Base-by-base conservation (phyloP, 305 asterid genomes). In the Fraxinus velutina region DNA sequence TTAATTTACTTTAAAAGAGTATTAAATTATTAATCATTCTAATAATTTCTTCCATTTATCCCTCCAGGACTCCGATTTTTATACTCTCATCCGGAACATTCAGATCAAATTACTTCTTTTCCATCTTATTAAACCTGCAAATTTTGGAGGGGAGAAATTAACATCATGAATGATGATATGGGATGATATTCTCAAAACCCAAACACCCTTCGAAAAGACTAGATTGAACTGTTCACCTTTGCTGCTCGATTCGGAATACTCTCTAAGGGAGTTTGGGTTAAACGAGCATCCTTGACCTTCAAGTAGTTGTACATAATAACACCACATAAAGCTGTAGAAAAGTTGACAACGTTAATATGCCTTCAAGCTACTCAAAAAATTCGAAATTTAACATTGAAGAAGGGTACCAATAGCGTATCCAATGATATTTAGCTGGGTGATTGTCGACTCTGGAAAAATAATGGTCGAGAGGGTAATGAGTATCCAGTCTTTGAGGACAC, bases 401-500 rank as follows among this genome's bases (percentile, higher is more conserved):
- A 73, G 82, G 39, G 24, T 86, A 96, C 99, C 99, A 86, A 96
- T 89, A 10, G 96, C 99, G 86, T 96, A 96, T 78, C 99, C 99
- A 27, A 91, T 90, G 76, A 96, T 90, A 81, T 96, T 94, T 78
- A 96, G 93, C 72, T 86, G 78, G 82, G 99, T 96, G 77, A 96
- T 96, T 2, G 90, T 86, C 13, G 99, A 96, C 86, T 96, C 98
- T 0, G 99, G 99, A 85, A 96, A 96, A 71, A 96, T 85, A 78
- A 96, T 82, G 29, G 98, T 94, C 32, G 99, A 96, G 78, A 96
- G 93, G 74, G 99, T 92, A 79, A 96, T 96, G 55, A 96, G 93
- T 75, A 96, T 96, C 99, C 99, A 96, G 89, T 96, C 99, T 85
- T 96, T 96, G 27, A 94, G 86, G 79, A 96, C 99, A 2, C 99